Evolutionary conservation across 202 grass and related monocot species (phyloP).

Genomic region (Schoenoplectus tabernaemontani): DNA sequence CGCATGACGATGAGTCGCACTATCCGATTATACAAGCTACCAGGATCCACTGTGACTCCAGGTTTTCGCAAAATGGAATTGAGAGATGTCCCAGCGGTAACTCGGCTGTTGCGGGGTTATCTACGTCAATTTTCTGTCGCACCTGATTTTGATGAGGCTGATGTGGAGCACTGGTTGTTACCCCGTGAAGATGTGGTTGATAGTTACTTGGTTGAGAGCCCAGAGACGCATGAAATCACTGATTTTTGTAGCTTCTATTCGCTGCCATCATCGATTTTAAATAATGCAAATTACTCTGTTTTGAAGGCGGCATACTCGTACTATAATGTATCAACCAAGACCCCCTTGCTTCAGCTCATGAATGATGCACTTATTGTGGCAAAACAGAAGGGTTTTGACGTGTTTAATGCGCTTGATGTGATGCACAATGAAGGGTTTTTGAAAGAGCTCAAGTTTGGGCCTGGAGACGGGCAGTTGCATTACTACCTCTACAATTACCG

Average conservation of each 20-base stretch:
- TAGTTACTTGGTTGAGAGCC: constrained; percentile 93
- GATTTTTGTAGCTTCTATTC: constrained; percentile 99
- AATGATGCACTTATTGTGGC: constrained; percentile 87
- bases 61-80: constrained; percentile 91
- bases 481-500: constrained; percentile 98
- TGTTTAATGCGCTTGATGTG: constrained; percentile 92
- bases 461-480: constrained; percentile 94
- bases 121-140: constrained; percentile 60
- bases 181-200: constrained; percentile 76
- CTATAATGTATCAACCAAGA: constrained; percentile 89
- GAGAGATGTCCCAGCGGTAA: constrained; percentile 74
- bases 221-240: constrained; percentile 83
- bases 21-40: constrained; percentile 82
- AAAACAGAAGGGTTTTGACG: constrained; percentile 82
- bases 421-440: constrained; percentile 91
- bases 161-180: constrained; percentile 96
- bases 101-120: constrained; percentile 62
- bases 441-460: constrained; percentile 92
- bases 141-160: constrained; percentile 83
- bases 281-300: constrained; percentile 67
- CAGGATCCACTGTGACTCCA: constrained; percentile 59
- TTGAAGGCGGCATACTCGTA: constrained; percentile 94
- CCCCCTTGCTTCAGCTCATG: constrained; percentile 80
- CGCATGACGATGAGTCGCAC: constrained; percentile 99
- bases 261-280: constrained; percentile 74